Evolutionary conservation across 441 rosid genomes (phyloP), one percentile per base, ranked within the genome.

Genomic region (Euphorbia schlechtendalii): DNA sequence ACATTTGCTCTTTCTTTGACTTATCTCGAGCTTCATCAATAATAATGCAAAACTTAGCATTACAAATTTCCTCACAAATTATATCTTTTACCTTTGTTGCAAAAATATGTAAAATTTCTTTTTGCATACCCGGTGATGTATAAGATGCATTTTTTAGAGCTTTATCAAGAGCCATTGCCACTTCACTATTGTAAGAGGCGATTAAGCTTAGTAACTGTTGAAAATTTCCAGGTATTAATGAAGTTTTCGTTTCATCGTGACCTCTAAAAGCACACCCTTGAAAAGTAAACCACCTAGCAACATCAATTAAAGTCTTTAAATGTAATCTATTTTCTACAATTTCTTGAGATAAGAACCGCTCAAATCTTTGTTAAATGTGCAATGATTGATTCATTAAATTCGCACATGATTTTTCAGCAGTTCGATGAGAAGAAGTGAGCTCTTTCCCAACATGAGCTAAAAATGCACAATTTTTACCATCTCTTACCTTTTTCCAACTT

Each of bases 381-480:
- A 5, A 4, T 11, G n/a, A 3, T 27, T 59, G 49, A 21, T 59
- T 38, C 27, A 59, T 20, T 4, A 59, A 24, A 59, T 36, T 10
- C 5, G 5, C 17, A 11, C 17, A 59, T 17, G 7, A 0, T 12
- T 1, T 59, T 10, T 18, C n/a, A 5, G 63, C 49, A 36, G 36
- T 38, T n/a, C 30, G 4, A 59, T 40, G 30, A 6, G 13, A 10
- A 12, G 59, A 56, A 32, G 7, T 36, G n/a, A 4, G 60, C 36
- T 59, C 49, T 59, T 38, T 40, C 22, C 30, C 17, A 18, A 59
- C 17, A 59, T 59, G 49, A 36, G 48, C 28, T 22, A 68, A 63
- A 69, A 61, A 61, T 4, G 65, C 54, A 61, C 55, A 15, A n/a
- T n/a, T n/a, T n/a, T n/a, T n/a, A n/a, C n/a, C n/a, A n/a, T n/a